Evolutionary conservation across 306 rosid genomes (phyloP).

Genomic region (Oxytropis ochrocephala): DNA sequence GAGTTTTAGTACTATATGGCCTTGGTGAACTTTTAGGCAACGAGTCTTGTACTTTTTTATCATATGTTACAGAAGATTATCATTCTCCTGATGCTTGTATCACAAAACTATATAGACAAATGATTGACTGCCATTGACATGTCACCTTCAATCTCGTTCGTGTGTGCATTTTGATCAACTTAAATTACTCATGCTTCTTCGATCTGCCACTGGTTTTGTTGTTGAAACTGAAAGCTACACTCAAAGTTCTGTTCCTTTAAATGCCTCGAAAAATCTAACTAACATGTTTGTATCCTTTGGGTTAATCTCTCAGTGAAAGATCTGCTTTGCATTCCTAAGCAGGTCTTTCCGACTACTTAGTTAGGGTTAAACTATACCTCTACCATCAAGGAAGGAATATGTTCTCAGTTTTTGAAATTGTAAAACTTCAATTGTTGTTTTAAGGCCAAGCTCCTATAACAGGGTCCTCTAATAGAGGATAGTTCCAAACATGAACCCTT

Average conservation of each 20-base stretch:
- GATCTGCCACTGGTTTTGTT: slow-evolving; percentile 5
- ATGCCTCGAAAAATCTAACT: background rate
- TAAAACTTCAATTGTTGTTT: background rate
- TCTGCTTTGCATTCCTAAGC: slow-evolving; percentile 9
- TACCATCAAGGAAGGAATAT: background rate
- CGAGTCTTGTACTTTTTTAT: background rate
- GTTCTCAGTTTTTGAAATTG: background rate
- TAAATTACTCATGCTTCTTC: background rate
- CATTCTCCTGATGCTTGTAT: background rate
- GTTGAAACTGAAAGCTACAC: background rate
- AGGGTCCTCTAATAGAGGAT: too few relatives aligned
- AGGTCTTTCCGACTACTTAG: background rate
- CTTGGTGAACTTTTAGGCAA: background rate
- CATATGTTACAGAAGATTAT: background rate
- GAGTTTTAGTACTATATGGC: background rate
- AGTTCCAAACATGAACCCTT: too few relatives aligned
- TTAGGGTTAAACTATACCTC: background rate
- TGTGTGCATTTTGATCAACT: too few relatives aligned
- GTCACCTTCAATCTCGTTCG: background rate
- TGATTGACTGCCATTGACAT: background rate
- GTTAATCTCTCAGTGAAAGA: background rate
- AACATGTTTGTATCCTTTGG: background rate
- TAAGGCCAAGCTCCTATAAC: background rate
- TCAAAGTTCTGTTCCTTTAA: background rate
- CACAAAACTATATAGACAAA: background rate